Conservation (phyloP, 176 grass and related monocot species). For the Triticum turgidum region DNA sequence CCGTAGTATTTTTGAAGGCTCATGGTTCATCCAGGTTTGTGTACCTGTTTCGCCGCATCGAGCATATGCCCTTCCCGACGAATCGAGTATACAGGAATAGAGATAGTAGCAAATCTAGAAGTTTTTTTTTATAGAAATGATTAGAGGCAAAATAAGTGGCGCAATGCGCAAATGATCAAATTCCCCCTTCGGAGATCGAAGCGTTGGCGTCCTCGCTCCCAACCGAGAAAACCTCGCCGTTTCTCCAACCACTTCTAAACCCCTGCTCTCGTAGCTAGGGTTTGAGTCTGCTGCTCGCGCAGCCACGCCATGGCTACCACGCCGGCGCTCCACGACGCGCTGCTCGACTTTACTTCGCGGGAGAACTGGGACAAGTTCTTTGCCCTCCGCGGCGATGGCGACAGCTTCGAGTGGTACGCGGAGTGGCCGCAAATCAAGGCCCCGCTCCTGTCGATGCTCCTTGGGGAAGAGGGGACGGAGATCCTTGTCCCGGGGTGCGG, state of each 20-base stretch:
- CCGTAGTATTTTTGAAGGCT: too few species aligned
- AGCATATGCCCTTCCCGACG: too few species aligned
- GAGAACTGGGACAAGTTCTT: conserved; percentile 99
- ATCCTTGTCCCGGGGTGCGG: conserved; percentile 91
- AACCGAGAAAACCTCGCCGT: neutral
- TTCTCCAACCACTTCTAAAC: neutral
- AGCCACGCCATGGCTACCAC: conserved; percentile 40
- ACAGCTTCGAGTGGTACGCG: conserved; percentile 95
- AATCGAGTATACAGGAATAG: too few species aligned
- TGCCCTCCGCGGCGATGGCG: conserved; percentile 71
- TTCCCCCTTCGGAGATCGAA: neutral
- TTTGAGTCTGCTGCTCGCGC: conserved; percentile 11
- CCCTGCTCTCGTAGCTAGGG: conserved; percentile 22
- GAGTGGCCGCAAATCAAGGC: conserved; percentile 70
- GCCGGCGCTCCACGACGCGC: conserved; percentile 56
- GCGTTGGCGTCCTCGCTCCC: neutral
- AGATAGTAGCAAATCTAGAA: too few species aligned
- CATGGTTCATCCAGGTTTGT: too few species aligned
- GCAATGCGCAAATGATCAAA: too few species aligned
- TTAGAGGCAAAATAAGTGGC: too few species aligned
- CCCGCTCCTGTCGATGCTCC: conserved; percentile 62
- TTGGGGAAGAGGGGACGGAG: conserved; percentile 22
- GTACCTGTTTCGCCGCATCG: too few species aligned
- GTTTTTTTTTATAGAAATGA: too few species aligned
- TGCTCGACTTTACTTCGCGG: conserved; percentile 89